phyloP scores from a whole-genome alignment of 1,284 basidiomycete species.

The Cutaneotrichosporon cavernicola region DNA sequence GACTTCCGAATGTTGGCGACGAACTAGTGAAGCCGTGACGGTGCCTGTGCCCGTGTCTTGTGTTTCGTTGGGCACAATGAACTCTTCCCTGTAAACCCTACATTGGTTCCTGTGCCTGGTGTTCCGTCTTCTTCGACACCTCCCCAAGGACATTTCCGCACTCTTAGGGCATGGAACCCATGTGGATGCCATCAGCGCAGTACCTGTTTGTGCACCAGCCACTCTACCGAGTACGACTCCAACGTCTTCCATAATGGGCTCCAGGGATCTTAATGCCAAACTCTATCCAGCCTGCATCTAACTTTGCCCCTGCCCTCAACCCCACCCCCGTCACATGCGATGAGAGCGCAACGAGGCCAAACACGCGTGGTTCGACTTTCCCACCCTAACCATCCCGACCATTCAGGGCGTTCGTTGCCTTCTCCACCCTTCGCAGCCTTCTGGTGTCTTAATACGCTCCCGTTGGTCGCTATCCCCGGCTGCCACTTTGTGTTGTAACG shows the following conservation, averaged over 20 bases:
- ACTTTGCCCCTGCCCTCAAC: neutral
- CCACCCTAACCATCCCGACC: neutral
- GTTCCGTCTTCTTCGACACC: neutral
- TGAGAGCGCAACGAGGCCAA: too few species aligned
- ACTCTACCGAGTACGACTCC: neutral
- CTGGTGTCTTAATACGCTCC: neutral
- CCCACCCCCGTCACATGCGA: neutral
- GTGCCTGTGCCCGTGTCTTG: neutral
- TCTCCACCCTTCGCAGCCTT: neutral
- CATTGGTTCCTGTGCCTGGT: neutral
- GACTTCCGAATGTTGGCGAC: neutral
- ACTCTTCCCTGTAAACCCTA: neutral
- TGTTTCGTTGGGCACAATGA: neutral
- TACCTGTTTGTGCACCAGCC: neutral
- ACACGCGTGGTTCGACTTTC: neutral
- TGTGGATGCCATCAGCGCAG: neutral
- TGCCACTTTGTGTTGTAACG: neutral
- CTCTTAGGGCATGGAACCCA: neutral
- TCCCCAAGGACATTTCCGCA: neutral
- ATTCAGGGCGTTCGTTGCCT: neutral
- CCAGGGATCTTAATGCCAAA: neutral
- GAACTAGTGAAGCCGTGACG: neutral
- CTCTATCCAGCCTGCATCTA: neutral
- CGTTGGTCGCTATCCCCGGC: neutral
- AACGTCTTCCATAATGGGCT: neutral